These are phyloP conservation scores for Bruguiera parviflora DNA, from an alignment of 345 rosid genomes.

Conservation along the genomic window DNA sequence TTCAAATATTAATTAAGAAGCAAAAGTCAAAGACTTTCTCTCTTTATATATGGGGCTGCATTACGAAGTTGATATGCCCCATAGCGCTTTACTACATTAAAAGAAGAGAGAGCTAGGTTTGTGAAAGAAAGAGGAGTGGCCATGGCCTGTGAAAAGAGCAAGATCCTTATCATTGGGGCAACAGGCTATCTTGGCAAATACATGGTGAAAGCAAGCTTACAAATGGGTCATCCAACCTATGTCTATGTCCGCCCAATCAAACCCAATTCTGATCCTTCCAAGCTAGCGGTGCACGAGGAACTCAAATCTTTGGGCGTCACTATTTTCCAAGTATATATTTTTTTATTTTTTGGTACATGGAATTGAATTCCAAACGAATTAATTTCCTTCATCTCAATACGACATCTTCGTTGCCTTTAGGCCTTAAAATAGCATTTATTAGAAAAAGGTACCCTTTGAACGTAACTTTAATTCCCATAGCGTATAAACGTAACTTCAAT, in stretches of 20 bases:
- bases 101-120: neutral
- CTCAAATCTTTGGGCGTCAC: slow-evolving; percentile 34
- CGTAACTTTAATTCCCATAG: too few species aligned
- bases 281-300: slow-evolving; percentile 17
- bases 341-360: too few species aligned
- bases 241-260: slow-evolving; percentile 27
- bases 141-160: slow-evolving; percentile 8
- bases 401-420: too few species aligned
- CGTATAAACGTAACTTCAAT: too few species aligned
- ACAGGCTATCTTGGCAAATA: slow-evolving; percentile 17
- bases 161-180: slow-evolving; percentile 15
- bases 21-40: too few species aligned
- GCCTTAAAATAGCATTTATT: too few species aligned
- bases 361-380: too few species aligned
- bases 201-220: slow-evolving; percentile 11
- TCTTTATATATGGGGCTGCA: too few species aligned
- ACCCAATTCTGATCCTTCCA: slow-evolving; percentile 9
- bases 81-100: neutral
- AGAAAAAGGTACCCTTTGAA: too few species aligned
- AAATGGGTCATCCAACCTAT: slow-evolving; percentile 12
- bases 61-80: neutral
- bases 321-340: slow-evolving; percentile 23
- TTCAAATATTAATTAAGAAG: too few species aligned
- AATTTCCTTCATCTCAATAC: too few species aligned
- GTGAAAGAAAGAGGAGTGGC: neutral